Conservation (phyloP, 352 stramenopile genomes). For the Phytophthora boehmeriae region DNA sequence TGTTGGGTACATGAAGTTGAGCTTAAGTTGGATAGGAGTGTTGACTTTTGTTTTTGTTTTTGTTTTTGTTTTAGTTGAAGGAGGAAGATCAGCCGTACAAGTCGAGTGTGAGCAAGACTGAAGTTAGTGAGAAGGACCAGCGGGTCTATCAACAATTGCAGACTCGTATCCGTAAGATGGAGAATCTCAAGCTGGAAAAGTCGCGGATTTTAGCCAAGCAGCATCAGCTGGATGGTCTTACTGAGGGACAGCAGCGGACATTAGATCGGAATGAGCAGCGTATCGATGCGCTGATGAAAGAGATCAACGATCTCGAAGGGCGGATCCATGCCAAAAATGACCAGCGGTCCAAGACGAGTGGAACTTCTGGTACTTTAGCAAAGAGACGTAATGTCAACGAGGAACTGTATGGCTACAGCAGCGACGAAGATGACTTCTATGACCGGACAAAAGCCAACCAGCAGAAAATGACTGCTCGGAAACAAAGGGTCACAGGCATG, state of each 20-base stretch:
- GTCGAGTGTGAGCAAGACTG: slow-evolving; percentile 48
- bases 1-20: not conserved
- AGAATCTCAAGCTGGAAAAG: slow-evolving; percentile 76
- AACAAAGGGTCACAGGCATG: slow-evolving; percentile 25
- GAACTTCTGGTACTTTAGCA: not conserved
- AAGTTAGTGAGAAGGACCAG: slow-evolving; percentile 72
- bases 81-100: slow-evolving; percentile 56
- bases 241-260: slow-evolving; percentile 64
- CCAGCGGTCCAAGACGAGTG: slow-evolving; percentile 44
- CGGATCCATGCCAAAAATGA: slow-evolving; percentile 60
- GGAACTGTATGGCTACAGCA: slow-evolving; percentile 56
- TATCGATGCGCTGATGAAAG: slow-evolving; percentile 60
- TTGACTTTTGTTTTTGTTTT: slow-evolving; percentile 6
- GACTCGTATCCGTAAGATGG: slow-evolving; percentile 82
- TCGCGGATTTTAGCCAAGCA: slow-evolving; percentile 77
- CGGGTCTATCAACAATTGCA: slow-evolving; percentile 84
- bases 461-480: slow-evolving; percentile 44
- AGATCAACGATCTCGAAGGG: slow-evolving; percentile 69
- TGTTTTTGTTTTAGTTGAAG: slow-evolving; percentile 41
- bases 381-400: slow-evolving; percentile 38
- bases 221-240: slow-evolving; percentile 59
- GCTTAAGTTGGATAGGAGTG: not conserved
- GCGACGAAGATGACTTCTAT: slow-evolving; percentile 84
- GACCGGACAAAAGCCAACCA: slow-evolving; percentile 73
- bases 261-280: slow-evolving; percentile 68